Evolutionary conservation across 2,329 filamentous ascomycete species (phyloP), one percentile per base, ranked within the genome.

Genomic region (Thermothelomyces thermophilus): DNA sequence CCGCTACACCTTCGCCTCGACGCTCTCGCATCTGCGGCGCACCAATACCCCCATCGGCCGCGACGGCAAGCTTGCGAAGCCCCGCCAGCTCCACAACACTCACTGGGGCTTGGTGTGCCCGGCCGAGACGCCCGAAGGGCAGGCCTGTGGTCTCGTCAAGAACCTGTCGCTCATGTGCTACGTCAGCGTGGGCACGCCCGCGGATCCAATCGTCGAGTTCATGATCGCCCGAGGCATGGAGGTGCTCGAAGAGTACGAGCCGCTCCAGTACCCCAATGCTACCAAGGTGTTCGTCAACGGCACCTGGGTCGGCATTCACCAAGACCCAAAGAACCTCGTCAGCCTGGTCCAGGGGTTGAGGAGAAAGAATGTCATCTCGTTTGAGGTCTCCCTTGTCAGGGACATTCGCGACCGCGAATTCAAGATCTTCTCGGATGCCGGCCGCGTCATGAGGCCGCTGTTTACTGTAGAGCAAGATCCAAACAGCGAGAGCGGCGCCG

Each of bases 211-310:
- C 60, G 82, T 91, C 34, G 88, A 95, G 60, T 98, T 95, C 72
- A 93, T 98, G 88, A 87, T 91, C 59, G 86, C 91, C 59, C 79
- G 90, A 57, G 90, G 91, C 63, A 96, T 98, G 89, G 91, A 97
- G 64, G 82, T 96, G 2, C 76, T 98, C 0, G 93, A 98, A 66
- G 93, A 98, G 66, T 98, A 96, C 62, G 87, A 93, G 64, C 86
- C 87, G 5, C 73, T 86, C 53, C 77, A 86, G 45, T 91, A 90
- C 48, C 91, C 91, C 0, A 87, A 94, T 62, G 90, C 91, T 5
- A 98, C 93, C 46, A 98, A 98, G 73, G 86, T 98, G 41, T 98
- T 98, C 63, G 86, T 98, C 60, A 97, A 98, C 63, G 93, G 93
- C 66, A 89, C 91, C 5, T 98, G 94, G 94, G 90, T 97, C 41